Evolutionary conservation across 2,329 filamentous ascomycete species (phyloP), one percentile per base, ranked within the genome.

Genomic region (Alternaria atra): DNA sequence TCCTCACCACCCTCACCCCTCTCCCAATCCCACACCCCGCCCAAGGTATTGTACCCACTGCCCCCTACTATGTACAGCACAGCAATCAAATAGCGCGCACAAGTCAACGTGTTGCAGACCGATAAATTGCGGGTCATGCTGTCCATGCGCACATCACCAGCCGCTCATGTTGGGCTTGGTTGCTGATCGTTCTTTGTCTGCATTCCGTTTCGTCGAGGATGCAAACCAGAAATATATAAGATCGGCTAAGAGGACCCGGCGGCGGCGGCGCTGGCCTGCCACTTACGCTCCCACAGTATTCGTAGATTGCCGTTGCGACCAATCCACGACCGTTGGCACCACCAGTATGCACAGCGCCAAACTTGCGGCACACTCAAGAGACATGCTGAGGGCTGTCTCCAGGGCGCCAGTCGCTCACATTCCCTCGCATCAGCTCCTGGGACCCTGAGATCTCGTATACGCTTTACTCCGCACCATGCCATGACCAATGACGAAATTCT

Each of bases 221-320:
- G 48, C 58, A 30, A 46, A 63, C 66, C 37, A 53, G 67, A 66
- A 42, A 43, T 52, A 66, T 67, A 64, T 30, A 58, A 48, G 72
- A 74, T 74, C 71, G 66, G 63, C 72, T 52, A 59, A 65, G 64
- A 55, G 69, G 70, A 70, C 72, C 71, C 72, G 73, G 70, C 68
- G 51, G 52, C 52, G 44, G 43, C 56, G 20, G 57, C 62, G 55
- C 57, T 34, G 44, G 54, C 63, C 47, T 71, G 64, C 52, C 47
- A 50, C 66, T 59, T 52, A 53, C 25, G 42, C 52, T 44, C 47
- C 51, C 37, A 50, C 48, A 52, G 42, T 39, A 55, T 55, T 55
- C 23, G 13, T 30, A 32, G 39, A 46, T 39, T 30, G 54, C 58
- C 56, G 54, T 57, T 58, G 58, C 52, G 43, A 37, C 57, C 53